These are phyloP conservation scores for Trypanosoma vivax DNA, from an alignment of 208 protist species.

Conservation along the genomic window DNA sequence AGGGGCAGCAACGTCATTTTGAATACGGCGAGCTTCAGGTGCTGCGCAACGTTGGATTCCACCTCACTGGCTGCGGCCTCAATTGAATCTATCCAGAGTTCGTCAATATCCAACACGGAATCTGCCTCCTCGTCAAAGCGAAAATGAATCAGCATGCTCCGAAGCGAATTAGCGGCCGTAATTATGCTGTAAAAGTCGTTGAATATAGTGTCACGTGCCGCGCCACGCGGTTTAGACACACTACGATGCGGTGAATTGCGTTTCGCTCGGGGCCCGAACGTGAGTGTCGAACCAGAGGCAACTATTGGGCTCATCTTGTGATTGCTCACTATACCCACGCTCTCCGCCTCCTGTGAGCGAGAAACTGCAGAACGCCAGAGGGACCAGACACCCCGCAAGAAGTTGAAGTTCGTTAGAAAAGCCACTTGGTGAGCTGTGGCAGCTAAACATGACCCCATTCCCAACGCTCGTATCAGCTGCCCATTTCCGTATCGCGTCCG, in stretches of 20 bases:
- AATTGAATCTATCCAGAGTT: slow-evolving; percentile 69
- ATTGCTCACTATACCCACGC: neutral
- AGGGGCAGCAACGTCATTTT: slow-evolving; percentile 66
- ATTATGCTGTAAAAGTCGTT: slow-evolving; percentile 28
- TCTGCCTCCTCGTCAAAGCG: slow-evolving; percentile 21
- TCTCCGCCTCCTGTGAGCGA: neutral
- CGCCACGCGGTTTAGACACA: neutral
- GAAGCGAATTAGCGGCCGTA: slow-evolving; percentile 26
- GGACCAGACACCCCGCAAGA: neutral
- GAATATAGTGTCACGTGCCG: slow-evolving; percentile 9
- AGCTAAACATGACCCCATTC: neutral
- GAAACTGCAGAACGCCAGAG: slow-evolving; percentile 1
- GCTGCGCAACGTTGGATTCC: slow-evolving; percentile 24
- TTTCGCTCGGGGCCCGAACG: neutral
- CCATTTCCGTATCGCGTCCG: neutral
- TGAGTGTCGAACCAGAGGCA: neutral
- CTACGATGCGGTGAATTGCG: neutral
- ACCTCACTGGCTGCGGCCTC: slow-evolving; percentile 52
- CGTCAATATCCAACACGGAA: slow-evolving; percentile 57
- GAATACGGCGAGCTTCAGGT: slow-evolving; percentile 55
- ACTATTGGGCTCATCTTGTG: neutral
- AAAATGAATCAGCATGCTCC: slow-evolving; percentile 54
- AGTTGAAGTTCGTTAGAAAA: slow-evolving; percentile 1
- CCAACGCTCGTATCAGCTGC: neutral
- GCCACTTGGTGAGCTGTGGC: neutral